phyloP scores from a whole-genome alignment of 2,329 filamentous ascomycete species.

The Aspergillus persii region DNA sequence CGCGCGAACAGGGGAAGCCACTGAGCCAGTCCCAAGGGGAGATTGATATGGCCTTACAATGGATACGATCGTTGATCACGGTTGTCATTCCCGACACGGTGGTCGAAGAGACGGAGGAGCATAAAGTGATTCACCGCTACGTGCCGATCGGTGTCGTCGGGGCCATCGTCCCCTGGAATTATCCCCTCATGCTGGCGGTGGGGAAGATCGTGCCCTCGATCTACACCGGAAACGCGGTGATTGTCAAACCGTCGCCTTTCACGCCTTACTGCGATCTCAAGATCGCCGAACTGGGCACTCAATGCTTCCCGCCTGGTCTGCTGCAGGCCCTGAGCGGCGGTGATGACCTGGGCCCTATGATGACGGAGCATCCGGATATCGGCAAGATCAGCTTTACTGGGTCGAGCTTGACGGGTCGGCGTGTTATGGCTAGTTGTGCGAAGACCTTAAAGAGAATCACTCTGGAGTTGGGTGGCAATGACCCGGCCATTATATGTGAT shows the following conservation, averaged over 20 bases:
- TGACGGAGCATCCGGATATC: conserved; percentile 56
- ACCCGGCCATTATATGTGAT: conserved; percentile 53
- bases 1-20: conserved; percentile 45
- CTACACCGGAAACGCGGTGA: conserved; percentile 54
- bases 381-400: conserved; percentile 61
- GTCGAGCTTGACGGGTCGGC: conserved; percentile 51
- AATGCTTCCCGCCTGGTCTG: conserved; percentile 55
- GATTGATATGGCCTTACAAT: conserved; percentile 23
- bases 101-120: conserved; percentile 47
- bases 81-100: conserved; percentile 47
- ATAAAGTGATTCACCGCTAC: conserved; percentile 33
- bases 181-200: conserved; percentile 40
- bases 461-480: conserved; percentile 56
- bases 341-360: conserved; percentile 53
- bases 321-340: conserved; percentile 56
- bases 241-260: conserved; percentile 52
- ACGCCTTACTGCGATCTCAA: conserved; percentile 57
- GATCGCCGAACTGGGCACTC: conserved; percentile 50
- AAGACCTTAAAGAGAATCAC: conserved; percentile 55
- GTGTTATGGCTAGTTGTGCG: conserved; percentile 50
- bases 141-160: conserved; percentile 44
- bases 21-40: conserved; percentile 28
- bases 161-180: conserved; percentile 63
- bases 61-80: conserved; percentile 21
- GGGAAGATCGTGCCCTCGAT: conserved; percentile 53